Base-by-base conservation (phyloP, 768 basidiomycete species). In the Boletus subcaerulescens region DNA sequence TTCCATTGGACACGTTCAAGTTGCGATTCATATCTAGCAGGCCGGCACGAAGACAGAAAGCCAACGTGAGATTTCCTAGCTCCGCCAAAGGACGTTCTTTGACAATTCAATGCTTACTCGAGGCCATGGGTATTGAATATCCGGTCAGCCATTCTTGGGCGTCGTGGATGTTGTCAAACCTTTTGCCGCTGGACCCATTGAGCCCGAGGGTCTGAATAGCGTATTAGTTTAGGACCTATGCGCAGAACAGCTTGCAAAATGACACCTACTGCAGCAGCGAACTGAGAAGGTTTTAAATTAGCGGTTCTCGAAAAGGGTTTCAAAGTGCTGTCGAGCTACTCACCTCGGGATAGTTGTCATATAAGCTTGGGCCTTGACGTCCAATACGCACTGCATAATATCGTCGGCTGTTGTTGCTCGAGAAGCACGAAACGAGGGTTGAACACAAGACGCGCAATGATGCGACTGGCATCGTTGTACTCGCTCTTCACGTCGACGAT, bases 311-410 rank as follows among this genome's bases (percentile, higher is more conserved):
- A n/a, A 33, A 35, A 32, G 13, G n/a, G 36, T 26, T 36, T 17
- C 8, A 4, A 12, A n/a, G 40, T 17, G 32, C 4, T 45, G 17
- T 29, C 8, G 41, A 45, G 22, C 42, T 40, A 45, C 72, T 50
- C 53, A 73, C 72, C 52, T 69, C 62, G 10, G 44, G 10, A 48
- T 62, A 65, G 32, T 43, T 65, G 31, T 70, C 61, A 39, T 74
- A 74, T 40, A 73, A 58, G 13, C 62, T 63, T 3, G 72, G 57
- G 45, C 72, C 72, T 22, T 65, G 59, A 11, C 73, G 65, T 29
- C 72, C 72, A 48, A 67, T 64, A 38, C 65, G 70, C 26, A 73
- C 72, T 6, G 73, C 72, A 53, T 73, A 73, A 52, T 70, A 74
- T 20, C 62, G 65, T 52, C 60, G 64, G 49, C 31, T 41, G 40